A percentile compares a stretch with the other conserved stretches of the same genome.
Evolutionary conservation across 805 yeast species (phyloP).

Genomic region (Blastobotrys americana): DNA sequence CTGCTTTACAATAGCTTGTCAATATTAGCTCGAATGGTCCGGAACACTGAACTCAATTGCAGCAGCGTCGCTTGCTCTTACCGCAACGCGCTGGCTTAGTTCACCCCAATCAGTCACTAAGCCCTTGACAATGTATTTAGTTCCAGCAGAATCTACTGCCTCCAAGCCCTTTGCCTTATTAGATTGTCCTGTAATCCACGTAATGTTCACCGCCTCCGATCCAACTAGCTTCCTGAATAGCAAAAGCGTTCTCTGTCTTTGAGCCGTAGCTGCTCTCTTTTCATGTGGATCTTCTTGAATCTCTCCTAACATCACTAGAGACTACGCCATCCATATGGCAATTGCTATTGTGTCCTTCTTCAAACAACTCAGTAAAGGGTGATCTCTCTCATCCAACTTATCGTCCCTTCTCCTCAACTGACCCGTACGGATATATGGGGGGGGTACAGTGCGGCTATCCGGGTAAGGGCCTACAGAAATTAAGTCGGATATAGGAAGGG

Average conservation of each 20-base stretch:
- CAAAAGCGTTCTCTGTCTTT: conserved; percentile 13
- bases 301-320: no score
- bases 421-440: no score
- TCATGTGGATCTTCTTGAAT: no score
- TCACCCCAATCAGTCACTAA: conserved; percentile 20
- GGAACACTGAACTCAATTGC: conserved; percentile 1
- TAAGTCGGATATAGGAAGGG: no score
- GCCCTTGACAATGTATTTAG: conserved; percentile 15
- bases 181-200: conserved; percentile 6
- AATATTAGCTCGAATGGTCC: neutral
- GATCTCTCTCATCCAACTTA: no score
- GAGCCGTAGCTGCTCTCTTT: conserved; percentile 9
- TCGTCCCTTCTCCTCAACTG: no score
- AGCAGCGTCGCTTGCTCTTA: conserved; percentile 18
- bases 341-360: no score
- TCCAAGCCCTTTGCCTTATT: conserved; percentile 12
- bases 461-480: no score
- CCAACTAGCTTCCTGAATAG: conserved; percentile 11
- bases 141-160: conserved; percentile 19
- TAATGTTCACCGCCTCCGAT: conserved; percentile 2
- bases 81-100: conserved; percentile 8
- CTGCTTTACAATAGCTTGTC: neutral
- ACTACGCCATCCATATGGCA: no score
- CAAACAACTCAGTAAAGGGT: no score
- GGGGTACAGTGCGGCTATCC: no score